phyloP scores from a whole-genome alignment of 768 basidiomycete species.

The Gymnopilus junonius region DNA sequence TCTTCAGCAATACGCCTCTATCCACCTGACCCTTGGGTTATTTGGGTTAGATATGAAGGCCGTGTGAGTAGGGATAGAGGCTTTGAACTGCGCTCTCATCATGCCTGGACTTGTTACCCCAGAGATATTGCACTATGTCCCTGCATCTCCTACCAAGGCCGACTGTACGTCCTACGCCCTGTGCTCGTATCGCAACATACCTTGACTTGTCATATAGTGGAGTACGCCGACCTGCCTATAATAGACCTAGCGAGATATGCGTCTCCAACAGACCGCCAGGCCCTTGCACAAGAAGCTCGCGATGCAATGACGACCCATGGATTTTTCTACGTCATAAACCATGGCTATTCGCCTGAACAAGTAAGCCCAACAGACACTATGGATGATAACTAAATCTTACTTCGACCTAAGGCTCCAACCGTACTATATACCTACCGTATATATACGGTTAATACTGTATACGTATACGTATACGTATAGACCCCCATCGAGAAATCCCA shows the following conservation, averaged over 20 bases:
- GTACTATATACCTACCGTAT: too few relatives aligned
- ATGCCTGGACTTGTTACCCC: slow-evolving; percentile 20
- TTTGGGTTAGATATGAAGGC: background rate
- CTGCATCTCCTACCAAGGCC: slow-evolving; percentile 21
- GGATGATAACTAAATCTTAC: too few relatives aligned
- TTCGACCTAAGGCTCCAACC: too few relatives aligned
- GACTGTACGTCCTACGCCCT: slow-evolving; percentile 14
- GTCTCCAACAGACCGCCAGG: slow-evolving; percentile 40
- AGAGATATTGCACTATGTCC: slow-evolving; percentile 23
- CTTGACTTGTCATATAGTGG: slow-evolving; percentile 23
- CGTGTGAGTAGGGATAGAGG: background rate
- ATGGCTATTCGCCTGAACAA: slow-evolving; percentile 45
- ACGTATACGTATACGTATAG: too few relatives aligned
- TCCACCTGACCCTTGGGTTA: background rate
- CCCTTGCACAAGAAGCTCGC: slow-evolving; percentile 42
- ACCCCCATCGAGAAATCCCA: too few relatives aligned
- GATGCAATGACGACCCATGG: slow-evolving; percentile 50
- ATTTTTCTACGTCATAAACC: slow-evolving; percentile 55
- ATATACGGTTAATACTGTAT: too few relatives aligned
- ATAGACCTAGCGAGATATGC: slow-evolving; percentile 51
- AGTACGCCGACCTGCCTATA: slow-evolving; percentile 52
- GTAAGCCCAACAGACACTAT: slow-evolving; percentile 31
- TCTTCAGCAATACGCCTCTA: background rate
- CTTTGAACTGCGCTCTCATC: background rate
- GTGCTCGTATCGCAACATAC: background rate